phyloP scores from a whole-genome alignment of 208 protist species.

The Crithidia thermophila region DNA sequence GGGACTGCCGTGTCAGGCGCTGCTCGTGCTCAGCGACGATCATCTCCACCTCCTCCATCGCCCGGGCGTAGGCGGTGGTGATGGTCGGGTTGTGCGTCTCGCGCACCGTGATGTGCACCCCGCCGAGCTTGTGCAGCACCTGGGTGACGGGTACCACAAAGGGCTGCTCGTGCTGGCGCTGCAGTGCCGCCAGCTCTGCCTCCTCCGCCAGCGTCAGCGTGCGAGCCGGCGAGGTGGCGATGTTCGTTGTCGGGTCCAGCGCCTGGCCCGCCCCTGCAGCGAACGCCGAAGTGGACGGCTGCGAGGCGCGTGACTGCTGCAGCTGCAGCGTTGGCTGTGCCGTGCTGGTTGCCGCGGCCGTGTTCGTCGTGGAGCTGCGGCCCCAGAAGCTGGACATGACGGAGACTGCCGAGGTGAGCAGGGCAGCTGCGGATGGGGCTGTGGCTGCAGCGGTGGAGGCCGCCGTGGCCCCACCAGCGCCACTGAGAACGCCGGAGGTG shows the following conservation, averaged over 20 bases:
- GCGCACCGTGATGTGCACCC: slow-evolving; percentile 41
- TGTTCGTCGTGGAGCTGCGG: slow-evolving; percentile 10
- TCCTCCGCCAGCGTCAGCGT: slow-evolving; percentile 17
- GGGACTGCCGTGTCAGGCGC: slow-evolving; percentile 12
- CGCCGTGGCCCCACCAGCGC: not conserved
- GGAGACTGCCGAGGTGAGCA: slow-evolving; percentile 32
- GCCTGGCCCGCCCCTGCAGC: not conserved
- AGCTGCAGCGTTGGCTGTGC: slow-evolving; percentile 1
- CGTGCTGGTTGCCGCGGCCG: not conserved
- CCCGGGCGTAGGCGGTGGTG: slow-evolving; percentile 27
- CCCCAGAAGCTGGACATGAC: slow-evolving; percentile 37
- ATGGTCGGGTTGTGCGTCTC: slow-evolving; percentile 45
- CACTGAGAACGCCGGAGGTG: not conserved
- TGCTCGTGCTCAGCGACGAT: slow-evolving; percentile 29
- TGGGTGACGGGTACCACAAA: slow-evolving; percentile 45
- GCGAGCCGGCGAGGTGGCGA: slow-evolving; percentile 16
- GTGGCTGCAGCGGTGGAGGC: not conserved
- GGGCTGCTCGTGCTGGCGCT: slow-evolving; percentile 41
- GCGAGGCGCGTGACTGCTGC: not conserved
- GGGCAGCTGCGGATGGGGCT: slow-evolving; percentile 8
- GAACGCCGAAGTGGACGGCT: not conserved
- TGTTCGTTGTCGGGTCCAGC: slow-evolving; percentile 2
- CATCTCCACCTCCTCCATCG: slow-evolving; percentile 31
- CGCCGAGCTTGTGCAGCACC: slow-evolving; percentile 41
- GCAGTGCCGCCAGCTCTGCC: slow-evolving; percentile 32